Evolutionary conservation across 139 green algal species (phyloP), one percentile per base, ranked within the genome.

Genomic region (Tetraselmis striata): DNA sequence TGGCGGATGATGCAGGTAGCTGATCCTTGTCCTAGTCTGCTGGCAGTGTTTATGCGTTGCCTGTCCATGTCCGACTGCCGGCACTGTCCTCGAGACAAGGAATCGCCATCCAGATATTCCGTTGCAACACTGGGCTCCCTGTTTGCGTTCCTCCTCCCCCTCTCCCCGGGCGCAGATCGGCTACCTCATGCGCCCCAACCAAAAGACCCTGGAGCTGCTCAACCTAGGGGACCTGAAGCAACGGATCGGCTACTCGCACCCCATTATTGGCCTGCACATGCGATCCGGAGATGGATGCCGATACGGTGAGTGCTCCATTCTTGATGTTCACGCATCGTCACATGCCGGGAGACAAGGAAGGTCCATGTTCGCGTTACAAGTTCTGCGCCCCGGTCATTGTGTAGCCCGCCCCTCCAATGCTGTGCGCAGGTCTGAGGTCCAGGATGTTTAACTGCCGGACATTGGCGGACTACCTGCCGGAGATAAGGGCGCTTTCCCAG

Each of bases 221-320:
- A 30, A 76, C 31, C 78, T 82, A 22, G 31, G 45, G 18, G 58
- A 28, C 29, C 78, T 82, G 26, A 82, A 82, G 31, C 18, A 26
- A 31, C 26, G 28, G 24, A 82, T 82, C 11, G 78, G 78, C 2
- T 82, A 76, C 78, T 29, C 2, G 18, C 78, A 82, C 31, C 78
- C 78, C 24, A 76, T 82, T 18, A 82, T 82, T 28, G 78, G 78
- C 2, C 18, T 80, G 29, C 77, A 80, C 77, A 58, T 80, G 77
- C 77, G 77, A 5, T 28, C 25, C 28, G 77, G 77, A 2, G 77
- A 59, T 5, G 28, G 77, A 2, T 58, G 77, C 27, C 28, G 77
- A 23, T n/a, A 80, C 77, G 28, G 45, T 77, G 18, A 74, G 58
- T 23, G 58, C 58, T 18, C 58, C 18, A 18, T 18, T 23, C 18